Percentiles rank a stretch among this genome's conserved stretches.
Conservation (phyloP, 2,329 filamentous ascomycete species). For the Teratosphaeria epicoccoides region DNA sequence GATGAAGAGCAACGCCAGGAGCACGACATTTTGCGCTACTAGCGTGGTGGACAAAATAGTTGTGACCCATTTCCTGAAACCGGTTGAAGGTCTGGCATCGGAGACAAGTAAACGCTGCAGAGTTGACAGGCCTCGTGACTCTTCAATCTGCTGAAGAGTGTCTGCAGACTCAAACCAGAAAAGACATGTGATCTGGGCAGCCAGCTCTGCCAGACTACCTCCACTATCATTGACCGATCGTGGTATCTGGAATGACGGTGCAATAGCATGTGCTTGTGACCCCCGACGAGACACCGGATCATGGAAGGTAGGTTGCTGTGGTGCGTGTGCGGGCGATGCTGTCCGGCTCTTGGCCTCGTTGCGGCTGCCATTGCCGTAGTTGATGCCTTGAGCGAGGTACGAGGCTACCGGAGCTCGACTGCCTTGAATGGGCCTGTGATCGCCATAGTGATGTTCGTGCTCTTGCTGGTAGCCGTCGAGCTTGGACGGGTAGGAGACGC, state of each 20-base stretch:
- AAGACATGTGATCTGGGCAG: constrained; percentile 83
- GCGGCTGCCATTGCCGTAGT: constrained; percentile 8
- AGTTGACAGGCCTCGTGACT: constrained; percentile 22
- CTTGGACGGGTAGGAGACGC: constrained; percentile 12
- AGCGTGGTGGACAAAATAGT: constrained; percentile 87
- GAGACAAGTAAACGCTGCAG: constrained; percentile 47
- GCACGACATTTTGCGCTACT: constrained; percentile 88
- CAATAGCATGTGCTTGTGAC: constrained; percentile 30
- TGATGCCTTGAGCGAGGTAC: constrained; percentile 10
- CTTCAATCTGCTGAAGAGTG: constrained; percentile 66
- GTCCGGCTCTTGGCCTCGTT: constrained; percentile 9
- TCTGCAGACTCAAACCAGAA: constrained; percentile 93
- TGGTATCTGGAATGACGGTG: constrained; percentile 56
- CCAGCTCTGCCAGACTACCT: constrained; percentile 70
- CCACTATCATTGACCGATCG: constrained; percentile 63
- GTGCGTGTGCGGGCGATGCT: constrained; percentile 11
- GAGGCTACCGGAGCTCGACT: constrained; percentile 14
- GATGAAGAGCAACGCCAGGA: constrained; percentile 83
- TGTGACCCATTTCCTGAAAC: constrained; percentile 89
- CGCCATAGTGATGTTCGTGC: constrained; percentile 18
- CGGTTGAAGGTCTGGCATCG: constrained; percentile 64
- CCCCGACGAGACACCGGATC: constrained; percentile 10
- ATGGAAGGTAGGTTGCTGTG: constrained; percentile 8
- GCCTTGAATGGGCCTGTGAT: constrained; percentile 10
- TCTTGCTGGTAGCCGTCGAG: constrained; percentile 18